Base-by-base conservation (phyloP, 345 rosid genomes). In the Aquilaria sinensis region DNA sequence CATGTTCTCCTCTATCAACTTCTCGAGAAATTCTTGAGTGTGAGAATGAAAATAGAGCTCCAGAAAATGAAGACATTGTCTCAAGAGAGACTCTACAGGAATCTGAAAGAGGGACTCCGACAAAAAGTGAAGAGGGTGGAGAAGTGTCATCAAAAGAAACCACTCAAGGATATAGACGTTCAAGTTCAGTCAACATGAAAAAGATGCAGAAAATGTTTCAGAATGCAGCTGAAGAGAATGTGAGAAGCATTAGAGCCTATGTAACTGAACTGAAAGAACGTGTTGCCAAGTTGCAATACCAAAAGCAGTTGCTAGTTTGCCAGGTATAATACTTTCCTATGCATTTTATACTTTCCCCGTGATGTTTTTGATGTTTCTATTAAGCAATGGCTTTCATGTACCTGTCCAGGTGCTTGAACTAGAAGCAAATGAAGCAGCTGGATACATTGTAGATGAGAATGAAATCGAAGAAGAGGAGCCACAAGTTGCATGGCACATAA, bases 151-250 rank as follows among this genome's bases (percentile, higher is more conserved):
- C 96, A 32, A 88, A 79, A 68, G 97, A 88, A 80, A 83, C 86
- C 54, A 79, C 88, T 69, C 89, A 92, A 37, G 90, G 80, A 16
- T 90, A 74, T 64, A 75, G 82, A 6, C 86, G 95, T 69, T 79
- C 92, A 69, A 85, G 97, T 73, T 90, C 96, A 51, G 96, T 90
- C 43, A 90, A 94, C 72, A 94, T 94, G 97, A 94, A 83, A 78
- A 94, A 88, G 76, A 94, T 94, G 99, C 94, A 86, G 85, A 87
- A 88, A 65, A 88, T 94, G 99, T 94, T 90, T 72, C 96, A 90
- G 71, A 94, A 81, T 80, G 99, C 99, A 46, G 97, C 99, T n/a
- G 97, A 93, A 79, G 99, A 93, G 83, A 93, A 93, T 61, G 99
- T 93, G 60, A 82, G 99, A 80, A 90, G 88, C 83, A 93, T 93